Conservation (phyloP, 2,329 filamentous ascomycete species). For the Botrytis deweyae region DNA sequence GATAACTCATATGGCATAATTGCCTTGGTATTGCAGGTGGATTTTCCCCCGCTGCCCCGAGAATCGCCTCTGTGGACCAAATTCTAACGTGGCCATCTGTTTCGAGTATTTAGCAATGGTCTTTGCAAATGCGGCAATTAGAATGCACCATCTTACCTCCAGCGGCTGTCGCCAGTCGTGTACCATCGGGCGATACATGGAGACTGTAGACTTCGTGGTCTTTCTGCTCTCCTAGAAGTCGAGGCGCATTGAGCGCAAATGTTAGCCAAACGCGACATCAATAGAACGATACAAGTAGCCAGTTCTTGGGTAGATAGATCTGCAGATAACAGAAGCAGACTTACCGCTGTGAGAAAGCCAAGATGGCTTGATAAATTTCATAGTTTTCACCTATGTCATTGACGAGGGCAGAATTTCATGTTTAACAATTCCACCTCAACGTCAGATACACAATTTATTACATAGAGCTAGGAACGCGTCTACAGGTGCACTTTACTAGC, state of each 20-base stretch:
- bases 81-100: constrained; percentile 93
- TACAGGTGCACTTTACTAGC: constrained; percentile 8
- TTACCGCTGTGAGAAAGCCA: constrained; percentile 92
- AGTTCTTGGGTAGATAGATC: neutral
- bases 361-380: constrained; percentile 90
- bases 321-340: constrained; percentile 33
- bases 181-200: constrained; percentile 92
- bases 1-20: constrained; percentile 96
- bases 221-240: constrained; percentile 77
- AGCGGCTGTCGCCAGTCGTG: constrained; percentile 86
- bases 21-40: constrained; percentile 77
- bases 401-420: constrained; percentile 34
- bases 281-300: neutral
- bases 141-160: constrained; percentile 61
- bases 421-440: constrained; percentile 26
- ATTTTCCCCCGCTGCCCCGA: constrained; percentile 69
- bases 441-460: constrained; percentile 17
- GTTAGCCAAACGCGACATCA: constrained; percentile 30
- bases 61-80: constrained; percentile 94
- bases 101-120: constrained; percentile 29
- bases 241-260: constrained; percentile 34
- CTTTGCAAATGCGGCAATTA: constrained; percentile 10
- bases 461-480: constrained; percentile 24
- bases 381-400: constrained; percentile 42
- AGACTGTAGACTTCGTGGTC: constrained; percentile 99